Conservation (phyloP, 345 rosid species). For the Viola odorata region DNA sequence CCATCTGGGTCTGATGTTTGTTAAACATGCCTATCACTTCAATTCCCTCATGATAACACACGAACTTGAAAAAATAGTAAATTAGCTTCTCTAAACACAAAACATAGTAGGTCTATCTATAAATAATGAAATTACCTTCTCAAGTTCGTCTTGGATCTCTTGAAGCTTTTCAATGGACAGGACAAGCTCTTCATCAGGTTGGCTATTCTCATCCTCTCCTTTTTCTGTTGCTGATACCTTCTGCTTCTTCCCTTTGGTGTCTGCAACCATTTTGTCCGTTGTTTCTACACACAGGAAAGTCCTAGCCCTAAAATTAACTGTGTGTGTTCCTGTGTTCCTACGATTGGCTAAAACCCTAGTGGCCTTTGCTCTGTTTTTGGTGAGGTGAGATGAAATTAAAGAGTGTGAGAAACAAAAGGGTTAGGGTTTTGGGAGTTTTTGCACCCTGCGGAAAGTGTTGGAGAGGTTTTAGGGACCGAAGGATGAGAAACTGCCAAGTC, state of each 20-base stretch:
- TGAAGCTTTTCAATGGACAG: conserved; percentile 91
- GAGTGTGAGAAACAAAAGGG: conserved; percentile 14
- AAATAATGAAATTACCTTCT: too few species aligned
- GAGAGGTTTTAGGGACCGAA: neutral
- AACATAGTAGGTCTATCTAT: too few species aligned
- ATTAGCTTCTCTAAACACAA: too few species aligned
- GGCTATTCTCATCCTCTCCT: conserved; percentile 61
- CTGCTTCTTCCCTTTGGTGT: conserved; percentile 81
- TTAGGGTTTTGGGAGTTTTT: conserved; percentile 72
- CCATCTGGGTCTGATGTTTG: too few species aligned
- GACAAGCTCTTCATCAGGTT: conserved; percentile 67
- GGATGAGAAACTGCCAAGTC: conserved; percentile 15
- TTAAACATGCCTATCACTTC: too few species aligned
- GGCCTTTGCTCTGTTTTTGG: neutral
- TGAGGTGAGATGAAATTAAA: conserved; percentile 5
- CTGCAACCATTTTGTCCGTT: conserved; percentile 52
- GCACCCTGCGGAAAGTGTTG: neutral
- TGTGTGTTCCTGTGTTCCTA: too few species aligned
- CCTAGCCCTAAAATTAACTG: too few species aligned
- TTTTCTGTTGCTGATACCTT: conserved; percentile 56
- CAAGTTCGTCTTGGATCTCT: conserved; percentile 95
- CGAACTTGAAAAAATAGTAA: too few species aligned
- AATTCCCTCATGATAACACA: too few species aligned
- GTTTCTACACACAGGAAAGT: too few species aligned
- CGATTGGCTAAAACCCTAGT: conserved; percentile 49